These are phyloP conservation scores for Calocera cornea DNA, from an alignment of 768 basidiomycete genomes.

Conservation along the genomic window DNA sequence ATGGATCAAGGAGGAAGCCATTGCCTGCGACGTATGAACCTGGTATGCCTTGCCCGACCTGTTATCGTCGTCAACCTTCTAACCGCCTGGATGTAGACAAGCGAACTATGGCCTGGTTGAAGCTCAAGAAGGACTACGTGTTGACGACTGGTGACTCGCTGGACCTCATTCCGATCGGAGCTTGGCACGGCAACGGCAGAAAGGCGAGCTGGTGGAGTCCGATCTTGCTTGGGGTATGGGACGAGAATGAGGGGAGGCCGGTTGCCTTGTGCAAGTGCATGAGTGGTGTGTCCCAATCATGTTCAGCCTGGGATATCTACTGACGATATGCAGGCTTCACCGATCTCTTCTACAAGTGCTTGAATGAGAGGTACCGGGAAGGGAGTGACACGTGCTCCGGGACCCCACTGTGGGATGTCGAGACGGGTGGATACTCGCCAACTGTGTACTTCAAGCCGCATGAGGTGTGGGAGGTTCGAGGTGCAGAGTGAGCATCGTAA, in stretches of 20 bases:
- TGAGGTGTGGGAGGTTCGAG: conserved; percentile 77
- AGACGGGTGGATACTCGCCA: conserved; percentile 48
- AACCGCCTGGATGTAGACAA: conserved; percentile 41
- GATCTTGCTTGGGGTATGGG: conserved; percentile 64
- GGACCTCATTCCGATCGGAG: conserved; percentile 37
- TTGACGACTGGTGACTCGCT: conserved; percentile 39
- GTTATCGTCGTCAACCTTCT: neutral
- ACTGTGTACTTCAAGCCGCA: conserved; percentile 55
- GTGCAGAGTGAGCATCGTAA: conserved; percentile 27
- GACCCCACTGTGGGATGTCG: conserved; percentile 44
- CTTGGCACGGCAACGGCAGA: conserved; percentile 81
- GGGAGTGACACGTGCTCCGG: conserved; percentile 41
- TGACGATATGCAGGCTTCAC: conserved; percentile 48
- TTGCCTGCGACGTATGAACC: conserved; percentile 80
- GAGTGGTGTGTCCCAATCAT: conserved; percentile 42
- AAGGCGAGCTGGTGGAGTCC: conserved; percentile 91
- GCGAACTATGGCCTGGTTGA: conserved; percentile 75
- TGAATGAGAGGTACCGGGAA: conserved; percentile 54
- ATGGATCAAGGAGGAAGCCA: conserved; percentile 40
- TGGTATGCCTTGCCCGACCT: conserved; percentile 25
- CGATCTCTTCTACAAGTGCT: conserved; percentile 62
- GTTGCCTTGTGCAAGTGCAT: conserved; percentile 85
- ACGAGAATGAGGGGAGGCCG: conserved; percentile 43
- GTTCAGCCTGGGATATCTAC: neutral
- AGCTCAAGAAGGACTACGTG: conserved; percentile 88